phyloP scores from a whole-genome alignment of 192 early-diverging fungal species.

The Fimicolochytrium jonesii region DNA sequence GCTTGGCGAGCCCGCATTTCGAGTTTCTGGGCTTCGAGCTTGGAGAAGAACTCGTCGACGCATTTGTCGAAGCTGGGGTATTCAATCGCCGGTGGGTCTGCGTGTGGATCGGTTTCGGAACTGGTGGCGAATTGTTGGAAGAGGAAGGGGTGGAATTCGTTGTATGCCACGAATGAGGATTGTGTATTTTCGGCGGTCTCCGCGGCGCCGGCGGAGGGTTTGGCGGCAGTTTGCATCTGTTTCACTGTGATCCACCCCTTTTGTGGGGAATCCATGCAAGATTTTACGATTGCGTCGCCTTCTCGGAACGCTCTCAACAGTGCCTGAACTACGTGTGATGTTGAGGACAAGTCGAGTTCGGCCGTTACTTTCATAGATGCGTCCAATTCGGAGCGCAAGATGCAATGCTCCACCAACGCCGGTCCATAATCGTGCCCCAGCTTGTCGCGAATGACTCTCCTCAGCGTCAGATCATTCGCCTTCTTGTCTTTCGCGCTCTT shows the following conservation, averaged over 20 bases:
- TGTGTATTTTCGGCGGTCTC: background rate
- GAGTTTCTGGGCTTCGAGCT: conserved; percentile 81
- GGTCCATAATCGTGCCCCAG: conserved; percentile 69
- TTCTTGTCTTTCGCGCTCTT: conserved; percentile 28
- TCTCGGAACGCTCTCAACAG: conserved; percentile 65
- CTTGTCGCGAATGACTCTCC: conserved; percentile 29
- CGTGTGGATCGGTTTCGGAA: background rate
- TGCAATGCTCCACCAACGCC: conserved; percentile 78
- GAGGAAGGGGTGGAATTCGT: conserved; percentile 44
- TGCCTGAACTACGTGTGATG: conserved; percentile 53
- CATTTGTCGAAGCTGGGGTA: conserved; percentile 75
- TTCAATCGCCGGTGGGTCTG: conserved; percentile 31
- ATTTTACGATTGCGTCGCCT: conserved; percentile 66
- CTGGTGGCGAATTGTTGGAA: conserved; percentile 28
- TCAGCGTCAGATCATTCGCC: conserved; percentile 30
- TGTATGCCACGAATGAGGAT: conserved; percentile 13
- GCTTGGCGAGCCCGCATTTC: conserved; percentile 64
- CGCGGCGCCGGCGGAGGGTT: background rate
- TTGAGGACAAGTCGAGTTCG: conserved; percentile 50
- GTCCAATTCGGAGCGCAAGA: conserved; percentile 61
- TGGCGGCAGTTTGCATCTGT: conserved; percentile 7
- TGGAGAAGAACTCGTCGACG: conserved; percentile 91
- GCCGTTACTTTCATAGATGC: conserved; percentile 57
- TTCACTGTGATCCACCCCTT: conserved; percentile 63
- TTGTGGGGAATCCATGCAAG: conserved; percentile 43